These are phyloP conservation scores for Xylaria scruposa DNA, from an alignment of 495 filamentous ascomycete species.

Conservation along the genomic window DNA sequence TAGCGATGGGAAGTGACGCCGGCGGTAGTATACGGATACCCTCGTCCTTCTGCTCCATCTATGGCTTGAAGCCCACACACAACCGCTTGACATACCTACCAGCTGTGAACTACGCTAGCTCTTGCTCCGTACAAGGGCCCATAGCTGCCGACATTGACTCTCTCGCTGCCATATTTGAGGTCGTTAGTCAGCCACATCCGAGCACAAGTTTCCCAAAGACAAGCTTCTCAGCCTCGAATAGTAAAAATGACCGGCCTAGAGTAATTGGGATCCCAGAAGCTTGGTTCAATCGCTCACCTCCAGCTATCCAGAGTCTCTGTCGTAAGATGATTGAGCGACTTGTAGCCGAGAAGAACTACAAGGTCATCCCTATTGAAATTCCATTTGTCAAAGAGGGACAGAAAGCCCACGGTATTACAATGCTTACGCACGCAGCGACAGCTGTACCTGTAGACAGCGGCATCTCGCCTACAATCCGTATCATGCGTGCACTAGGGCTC, in stretches of 20 bases:
- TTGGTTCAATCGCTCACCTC: slow-evolving; percentile 74
- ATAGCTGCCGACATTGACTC: slow-evolving; percentile 77
- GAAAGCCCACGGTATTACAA: slow-evolving; percentile 78
- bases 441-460: slow-evolving; percentile 41
- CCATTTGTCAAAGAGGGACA: slow-evolving; percentile 79
- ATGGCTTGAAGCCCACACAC: slow-evolving; percentile 82
- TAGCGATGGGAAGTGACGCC: slow-evolving; percentile 81
- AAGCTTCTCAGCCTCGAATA: neutral
- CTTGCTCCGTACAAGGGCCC: slow-evolving; percentile 71
- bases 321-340: slow-evolving; percentile 64
- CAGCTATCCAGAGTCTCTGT: slow-evolving; percentile 65
- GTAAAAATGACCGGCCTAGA: slow-evolving; percentile 32
- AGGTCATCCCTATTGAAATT: slow-evolving; percentile 69
- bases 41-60: slow-evolving; percentile 77
- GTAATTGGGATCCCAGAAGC: slow-evolving; percentile 71
- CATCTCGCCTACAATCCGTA: slow-evolving; percentile 67
- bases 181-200: slow-evolving; percentile 73
- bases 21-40: slow-evolving; percentile 85
- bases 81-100: slow-evolving; percentile 70
- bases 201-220: slow-evolving; percentile 56
- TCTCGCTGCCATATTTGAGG: slow-evolving; percentile 72
- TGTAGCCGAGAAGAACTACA: slow-evolving; percentile 62
- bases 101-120: slow-evolving; percentile 63
- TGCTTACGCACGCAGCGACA: slow-evolving; percentile 71
- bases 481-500: slow-evolving; percentile 69